These are phyloP conservation scores for Penicillium hesseltinei DNA, from an alignment of 2,329 filamentous ascomycete species.

Conservation along the genomic window DNA sequence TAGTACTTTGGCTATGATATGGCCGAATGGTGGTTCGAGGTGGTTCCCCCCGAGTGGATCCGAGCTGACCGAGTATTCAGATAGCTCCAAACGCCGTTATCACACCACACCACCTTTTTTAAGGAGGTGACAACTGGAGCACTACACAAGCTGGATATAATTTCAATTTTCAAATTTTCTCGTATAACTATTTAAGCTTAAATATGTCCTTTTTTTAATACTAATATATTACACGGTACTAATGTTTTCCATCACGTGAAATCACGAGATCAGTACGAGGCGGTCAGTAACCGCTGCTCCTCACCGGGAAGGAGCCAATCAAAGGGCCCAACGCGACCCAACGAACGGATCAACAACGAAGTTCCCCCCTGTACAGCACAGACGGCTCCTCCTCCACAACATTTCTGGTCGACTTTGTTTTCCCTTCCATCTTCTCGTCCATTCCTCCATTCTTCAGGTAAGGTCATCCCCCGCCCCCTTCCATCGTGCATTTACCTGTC, in stretches of 20 bases:
- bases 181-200: neutral
- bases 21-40: conserved; percentile 7
- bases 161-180: neutral
- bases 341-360: conserved; percentile 36
- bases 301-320: conserved; percentile 28
- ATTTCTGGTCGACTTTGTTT: conserved; percentile 42
- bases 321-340: conserved; percentile 37
- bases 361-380: conserved; percentile 35
- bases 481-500: conserved; percentile 2
- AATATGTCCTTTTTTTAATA: neutral
- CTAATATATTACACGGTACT: neutral
- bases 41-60: conserved; percentile 7
- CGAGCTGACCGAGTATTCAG: conserved; percentile 6
- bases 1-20: conserved; percentile 1
- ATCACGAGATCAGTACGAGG: conserved; percentile 20
- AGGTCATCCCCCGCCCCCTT: conserved; percentile 15
- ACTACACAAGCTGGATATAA: neutral
- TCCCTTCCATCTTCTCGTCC: conserved; percentile 22
- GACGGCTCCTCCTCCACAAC: conserved; percentile 49
- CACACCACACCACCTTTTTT: neutral
- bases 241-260: conserved; percentile 4
- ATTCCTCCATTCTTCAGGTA: conserved; percentile 27
- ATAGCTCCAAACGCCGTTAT: neutral
- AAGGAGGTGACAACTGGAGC: no score
- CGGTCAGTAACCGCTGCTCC: conserved; percentile 18